Evolutionary conservation across 2,329 filamentous ascomycete genomes (phyloP).

Genomic region (Aspergillus unguis): DNA sequence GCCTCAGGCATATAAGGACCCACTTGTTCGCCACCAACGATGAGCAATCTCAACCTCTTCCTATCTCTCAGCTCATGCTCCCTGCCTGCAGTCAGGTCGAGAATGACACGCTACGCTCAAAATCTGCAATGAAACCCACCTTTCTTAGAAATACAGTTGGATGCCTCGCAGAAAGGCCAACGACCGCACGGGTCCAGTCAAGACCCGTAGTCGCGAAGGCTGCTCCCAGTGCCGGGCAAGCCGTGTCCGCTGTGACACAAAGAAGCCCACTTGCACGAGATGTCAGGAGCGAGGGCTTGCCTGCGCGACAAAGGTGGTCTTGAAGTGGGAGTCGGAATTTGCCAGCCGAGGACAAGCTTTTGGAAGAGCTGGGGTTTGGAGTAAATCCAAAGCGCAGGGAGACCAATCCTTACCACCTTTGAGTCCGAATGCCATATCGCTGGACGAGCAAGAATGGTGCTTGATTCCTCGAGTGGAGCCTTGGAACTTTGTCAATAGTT

Average conservation of each 20-base stretch:
- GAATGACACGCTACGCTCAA: background rate
- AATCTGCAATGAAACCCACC: constrained; percentile 27
- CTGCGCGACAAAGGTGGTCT: constrained; percentile 36
- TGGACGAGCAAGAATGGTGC: constrained; percentile 28
- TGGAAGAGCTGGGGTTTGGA: constrained; percentile 44
- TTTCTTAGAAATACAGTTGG: constrained; percentile 14
- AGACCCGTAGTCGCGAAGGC: constrained; percentile 40
- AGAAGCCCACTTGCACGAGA: constrained; percentile 37
- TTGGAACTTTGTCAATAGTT: constrained; percentile 36
- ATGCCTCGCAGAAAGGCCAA: constrained; percentile 39
- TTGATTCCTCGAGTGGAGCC: constrained; percentile 24
- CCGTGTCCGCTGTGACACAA: constrained; percentile 42
- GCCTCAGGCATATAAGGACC: background rate
- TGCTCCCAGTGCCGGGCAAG: constrained; percentile 42
- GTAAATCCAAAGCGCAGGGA: constrained; percentile 25
- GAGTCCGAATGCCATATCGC: constrained; percentile 15
- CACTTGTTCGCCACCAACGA: constrained; percentile 1
- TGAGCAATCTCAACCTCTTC: background rate
- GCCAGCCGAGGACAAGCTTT: constrained; percentile 41
- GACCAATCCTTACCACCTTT: constrained; percentile 17
- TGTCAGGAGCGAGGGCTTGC: constrained; percentile 35
- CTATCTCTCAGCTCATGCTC: background rate
- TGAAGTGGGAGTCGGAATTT: constrained; percentile 43
- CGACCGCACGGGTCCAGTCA: constrained; percentile 35
- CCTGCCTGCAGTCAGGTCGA: background rate